These are phyloP conservation scores for Sugiyamaella floridensis DNA, from an alignment of 805 yeast species.

Conservation along the genomic window DNA sequence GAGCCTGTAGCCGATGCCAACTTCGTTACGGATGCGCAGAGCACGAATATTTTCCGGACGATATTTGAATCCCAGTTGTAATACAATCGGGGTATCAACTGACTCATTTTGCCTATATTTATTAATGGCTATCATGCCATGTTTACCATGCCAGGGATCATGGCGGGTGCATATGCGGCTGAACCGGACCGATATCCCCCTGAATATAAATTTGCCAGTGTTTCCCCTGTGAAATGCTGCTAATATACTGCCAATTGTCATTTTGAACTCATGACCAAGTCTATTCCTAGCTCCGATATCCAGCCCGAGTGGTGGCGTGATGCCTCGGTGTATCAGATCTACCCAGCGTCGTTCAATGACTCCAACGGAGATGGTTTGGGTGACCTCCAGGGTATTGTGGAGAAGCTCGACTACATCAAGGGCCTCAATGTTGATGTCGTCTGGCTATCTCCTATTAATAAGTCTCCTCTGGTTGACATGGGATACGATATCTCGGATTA, in stretches of 20 bases:
- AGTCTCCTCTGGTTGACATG: constrained; percentile 56
- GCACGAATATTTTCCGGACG: constrained; percentile 13
- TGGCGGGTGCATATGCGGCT: constrained; percentile 1
- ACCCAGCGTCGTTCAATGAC: constrained; percentile 57
- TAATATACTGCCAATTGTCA: no score
- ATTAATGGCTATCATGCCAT: background rate
- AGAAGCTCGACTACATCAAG: constrained; percentile 46
- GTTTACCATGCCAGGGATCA: no score
- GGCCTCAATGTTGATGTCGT: constrained; percentile 44
- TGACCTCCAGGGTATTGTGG: constrained; percentile 47
- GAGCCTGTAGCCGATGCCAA: background rate
- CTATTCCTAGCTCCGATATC: background rate
- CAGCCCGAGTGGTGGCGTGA: constrained; percentile 50
- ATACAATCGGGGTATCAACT: background rate
- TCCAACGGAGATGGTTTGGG: constrained; percentile 55
- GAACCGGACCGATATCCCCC: constrained; percentile 2
- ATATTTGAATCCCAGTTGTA: background rate
- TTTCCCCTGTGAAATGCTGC: no score
- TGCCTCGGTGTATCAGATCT: constrained; percentile 49
- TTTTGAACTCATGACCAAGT: background rate
- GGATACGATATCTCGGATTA: constrained; percentile 56
- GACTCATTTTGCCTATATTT: background rate
- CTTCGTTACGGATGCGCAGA: constrained; percentile 15
- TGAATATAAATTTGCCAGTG: background rate
- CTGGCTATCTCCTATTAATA: constrained; percentile 55